These are phyloP conservation scores for Peronospora belbahrii DNA, from an alignment of 352 stramenopile genomes.

Conservation along the genomic window DNA sequence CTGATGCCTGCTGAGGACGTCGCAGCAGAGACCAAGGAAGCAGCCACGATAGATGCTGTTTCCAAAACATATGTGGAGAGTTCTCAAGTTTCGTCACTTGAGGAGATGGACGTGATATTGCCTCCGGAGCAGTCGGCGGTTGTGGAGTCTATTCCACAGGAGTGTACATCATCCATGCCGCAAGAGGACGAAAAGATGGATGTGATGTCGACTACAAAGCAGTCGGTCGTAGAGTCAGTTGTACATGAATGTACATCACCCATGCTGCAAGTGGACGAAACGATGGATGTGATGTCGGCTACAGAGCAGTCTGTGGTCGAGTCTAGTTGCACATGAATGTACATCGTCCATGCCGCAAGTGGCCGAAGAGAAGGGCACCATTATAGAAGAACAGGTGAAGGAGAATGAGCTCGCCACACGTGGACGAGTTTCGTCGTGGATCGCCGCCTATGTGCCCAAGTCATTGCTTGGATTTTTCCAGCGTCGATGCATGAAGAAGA, in stretches of 20 bases:
- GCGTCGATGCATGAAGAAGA: slow-evolving; percentile 30
- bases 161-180: no score
- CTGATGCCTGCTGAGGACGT: neutral
- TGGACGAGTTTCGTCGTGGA: slow-evolving; percentile 11
- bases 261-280: no score
- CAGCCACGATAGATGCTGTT: neutral
- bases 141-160: no score
- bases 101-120: neutral
- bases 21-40: neutral
- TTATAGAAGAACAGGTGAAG: neutral
- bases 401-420: slow-evolving; percentile 6
- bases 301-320: slow-evolving; percentile 3
- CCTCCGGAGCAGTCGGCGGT: neutral
- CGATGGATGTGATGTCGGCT: neutral
- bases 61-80: neutral
- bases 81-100: neutral
- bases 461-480: slow-evolving; percentile 27
- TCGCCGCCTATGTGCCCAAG: slow-evolving; percentile 21
- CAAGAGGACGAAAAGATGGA: no score
- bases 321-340: slow-evolving; percentile 3
- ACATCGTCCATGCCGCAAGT: neutral
- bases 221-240: no score
- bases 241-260: no score
- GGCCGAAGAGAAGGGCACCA: neutral
- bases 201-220: no score